These are phyloP conservation scores for Lasiodiplodia hormozganensis DNA, from an alignment of 2,329 filamentous ascomycete genomes.

Conservation along the genomic window DNA sequence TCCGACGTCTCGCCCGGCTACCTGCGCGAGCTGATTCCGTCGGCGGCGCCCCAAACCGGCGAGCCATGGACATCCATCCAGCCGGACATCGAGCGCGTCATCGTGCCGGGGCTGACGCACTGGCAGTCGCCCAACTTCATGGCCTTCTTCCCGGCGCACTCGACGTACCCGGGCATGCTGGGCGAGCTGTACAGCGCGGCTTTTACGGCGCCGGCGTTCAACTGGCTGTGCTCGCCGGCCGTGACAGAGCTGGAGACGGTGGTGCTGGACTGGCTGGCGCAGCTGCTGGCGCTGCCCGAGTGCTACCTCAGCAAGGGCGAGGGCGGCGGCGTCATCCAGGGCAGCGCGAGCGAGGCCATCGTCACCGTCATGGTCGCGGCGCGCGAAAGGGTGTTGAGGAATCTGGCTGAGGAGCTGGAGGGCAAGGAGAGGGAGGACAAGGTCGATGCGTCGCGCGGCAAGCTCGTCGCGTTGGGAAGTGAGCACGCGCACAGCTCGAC, in stretches of 20 bases:
- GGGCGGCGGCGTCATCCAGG: conserved; percentile 94
- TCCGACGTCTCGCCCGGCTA: conserved; percentile 85
- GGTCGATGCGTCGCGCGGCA: conserved; percentile 69
- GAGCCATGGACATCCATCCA: conserved; percentile 82
- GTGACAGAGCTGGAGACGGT: conserved; percentile 94
- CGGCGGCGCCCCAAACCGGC: conserved; percentile 67
- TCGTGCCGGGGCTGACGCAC: conserved; percentile 91
- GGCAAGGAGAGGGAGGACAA: conserved; percentile 70
- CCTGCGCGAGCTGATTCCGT: conserved; percentile 78
- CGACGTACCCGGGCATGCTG: conserved; percentile 83
- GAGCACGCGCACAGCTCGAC: conserved; percentile 83
- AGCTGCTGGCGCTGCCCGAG: conserved; percentile 74
- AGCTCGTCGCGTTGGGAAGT: conserved; percentile 81
- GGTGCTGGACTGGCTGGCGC: conserved; percentile 89
- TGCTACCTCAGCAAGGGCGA: conserved; percentile 76
- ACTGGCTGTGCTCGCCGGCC: conserved; percentile 93
- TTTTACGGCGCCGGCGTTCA: conserved; percentile 91
- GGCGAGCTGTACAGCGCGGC: conserved; percentile 91
- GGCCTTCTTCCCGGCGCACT: conserved; percentile 89
- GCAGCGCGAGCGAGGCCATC: conserved; percentile 86
- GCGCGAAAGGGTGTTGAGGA: conserved; percentile 62
- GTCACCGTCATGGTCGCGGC: conserved; percentile 88
- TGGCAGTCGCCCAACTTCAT: conserved; percentile 96
- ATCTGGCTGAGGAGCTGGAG: conserved; percentile 44
- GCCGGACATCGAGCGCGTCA: conserved; percentile 81